Evolutionary conservation across 106 monocot genomes (phyloP).

Genomic region (Dendrobium officinale): DNA sequence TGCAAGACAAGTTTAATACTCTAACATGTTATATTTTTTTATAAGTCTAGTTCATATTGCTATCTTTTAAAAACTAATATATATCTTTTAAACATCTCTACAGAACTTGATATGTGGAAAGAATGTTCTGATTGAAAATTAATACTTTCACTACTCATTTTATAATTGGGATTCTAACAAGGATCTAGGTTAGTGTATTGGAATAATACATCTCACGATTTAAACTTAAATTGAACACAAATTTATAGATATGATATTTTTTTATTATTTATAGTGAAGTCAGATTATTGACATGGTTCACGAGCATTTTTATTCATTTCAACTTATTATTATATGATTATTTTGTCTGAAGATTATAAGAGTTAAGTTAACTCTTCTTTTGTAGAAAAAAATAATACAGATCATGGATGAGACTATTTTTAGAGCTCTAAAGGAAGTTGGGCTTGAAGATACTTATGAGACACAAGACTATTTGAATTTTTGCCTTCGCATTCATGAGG

Average conservation of each 20-base stretch:
- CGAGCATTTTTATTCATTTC: not conserved
- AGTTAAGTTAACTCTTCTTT: not conserved
- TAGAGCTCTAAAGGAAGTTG: constrained; percentile 75
- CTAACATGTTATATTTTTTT: no score
- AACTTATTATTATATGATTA: not conserved
- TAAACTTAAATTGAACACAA: not conserved
- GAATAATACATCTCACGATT: not conserved
- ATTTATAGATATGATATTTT: not conserved
- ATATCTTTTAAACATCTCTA: no score
- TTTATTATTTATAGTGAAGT: not conserved
- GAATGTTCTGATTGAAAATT: constrained; percentile 90
- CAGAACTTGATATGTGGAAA: constrained; percentile 63
- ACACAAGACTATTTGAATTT: constrained; percentile 95
- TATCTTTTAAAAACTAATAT: no score
- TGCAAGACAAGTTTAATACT: no score
- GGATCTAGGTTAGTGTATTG: constrained; percentile 52
- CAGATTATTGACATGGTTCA: not conserved
- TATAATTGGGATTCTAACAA: constrained; percentile 81
- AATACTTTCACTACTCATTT: constrained; percentile 87
- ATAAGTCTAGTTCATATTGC: no score
- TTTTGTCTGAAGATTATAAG: not conserved
- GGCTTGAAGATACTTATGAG: constrained; percentile 53
- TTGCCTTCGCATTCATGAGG: constrained; percentile 89
- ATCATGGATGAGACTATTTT: constrained; percentile 97
- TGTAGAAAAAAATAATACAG: constrained; percentile 63